Percentiles rank a stretch among this genome's conserved stretches.
Conservation (phyloP, 352 stramenopile genomes). For the Globisporangium carolinianum region DNA sequence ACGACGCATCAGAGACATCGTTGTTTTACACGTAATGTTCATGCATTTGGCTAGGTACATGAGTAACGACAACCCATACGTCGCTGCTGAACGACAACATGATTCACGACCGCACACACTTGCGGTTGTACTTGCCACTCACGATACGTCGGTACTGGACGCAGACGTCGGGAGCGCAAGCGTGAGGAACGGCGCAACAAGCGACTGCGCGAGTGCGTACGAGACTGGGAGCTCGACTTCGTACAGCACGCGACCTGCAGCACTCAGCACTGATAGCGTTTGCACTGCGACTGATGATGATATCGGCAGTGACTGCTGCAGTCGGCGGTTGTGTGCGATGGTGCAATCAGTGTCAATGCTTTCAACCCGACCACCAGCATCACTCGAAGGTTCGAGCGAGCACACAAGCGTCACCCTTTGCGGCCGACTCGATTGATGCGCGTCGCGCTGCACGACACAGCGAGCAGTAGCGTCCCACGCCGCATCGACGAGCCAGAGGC, state of each 20-base stretch:
- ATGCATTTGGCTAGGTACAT: too few species aligned
- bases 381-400: too few species aligned
- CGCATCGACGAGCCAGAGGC: conserved; percentile 3
- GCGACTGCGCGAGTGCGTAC: background rate
- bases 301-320: background rate
- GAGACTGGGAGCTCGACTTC: conserved; percentile 1
- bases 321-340: background rate
- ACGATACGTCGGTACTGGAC: background rate
- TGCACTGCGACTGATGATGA: background rate
- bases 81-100: too few species aligned
- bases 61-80: too few species aligned
- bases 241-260: background rate
- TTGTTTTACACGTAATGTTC: background rate
- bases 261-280: background rate
- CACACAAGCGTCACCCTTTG: too few species aligned
- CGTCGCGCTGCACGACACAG: background rate
- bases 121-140: background rate
- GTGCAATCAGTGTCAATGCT: too few species aligned
- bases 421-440: background rate
- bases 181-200: conserved; percentile 3
- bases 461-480: conserved; percentile 1
- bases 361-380: too few species aligned
- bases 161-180: background rate
- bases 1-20: background rate
- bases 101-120: too few species aligned